Percentiles rank a stretch among this genome's conserved stretches.
Conservation (phyloP, 768 basidiomycete species). For the Boletus coccyginus region DNA sequence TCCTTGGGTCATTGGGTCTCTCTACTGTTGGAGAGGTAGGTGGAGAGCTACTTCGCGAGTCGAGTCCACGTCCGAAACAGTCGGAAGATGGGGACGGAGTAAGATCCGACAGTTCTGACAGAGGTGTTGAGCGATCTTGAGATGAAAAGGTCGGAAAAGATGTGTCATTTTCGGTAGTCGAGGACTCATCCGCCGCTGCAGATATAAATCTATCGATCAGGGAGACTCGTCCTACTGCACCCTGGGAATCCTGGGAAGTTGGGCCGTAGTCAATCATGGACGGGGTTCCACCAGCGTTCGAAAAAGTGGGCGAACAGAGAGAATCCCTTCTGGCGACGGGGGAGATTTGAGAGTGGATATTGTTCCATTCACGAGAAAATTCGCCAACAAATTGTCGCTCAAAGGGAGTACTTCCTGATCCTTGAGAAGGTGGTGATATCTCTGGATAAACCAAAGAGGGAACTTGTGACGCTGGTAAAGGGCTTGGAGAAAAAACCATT, state of each 20-base stretch:
- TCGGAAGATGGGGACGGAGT: constrained; percentile 27
- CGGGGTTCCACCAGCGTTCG: background rate
- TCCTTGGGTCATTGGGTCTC: background rate
- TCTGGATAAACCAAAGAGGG: constrained; percentile 19
- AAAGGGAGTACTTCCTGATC: constrained; percentile 26
- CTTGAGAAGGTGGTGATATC: constrained; percentile 30
- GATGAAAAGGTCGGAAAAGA: background rate
- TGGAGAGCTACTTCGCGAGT: constrained; percentile 12
- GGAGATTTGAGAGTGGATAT: constrained; percentile 16
- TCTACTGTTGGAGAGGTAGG: constrained; percentile 17
- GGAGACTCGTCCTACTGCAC: constrained; percentile 17
- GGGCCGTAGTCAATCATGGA: background rate
- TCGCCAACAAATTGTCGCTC: constrained; percentile 27
- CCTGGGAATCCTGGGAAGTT: constrained; percentile 7
- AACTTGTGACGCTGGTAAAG: constrained; percentile 17
- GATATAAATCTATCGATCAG: constrained; percentile 29
- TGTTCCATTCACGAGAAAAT: constrained; percentile 19
- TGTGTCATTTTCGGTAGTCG: background rate
- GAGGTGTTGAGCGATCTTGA: constrained; percentile 20
- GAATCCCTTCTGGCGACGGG: constrained; percentile 19
- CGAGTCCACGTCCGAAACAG: background rate
- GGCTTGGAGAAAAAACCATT: constrained; percentile 28
- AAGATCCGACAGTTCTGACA: constrained; percentile 29
- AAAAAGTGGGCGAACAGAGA: constrained; percentile 4
- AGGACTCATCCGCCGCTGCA: constrained; percentile 17